Conservation (phyloP, 176 grass and related monocot species). For the Panicum miliaceum region DNA sequence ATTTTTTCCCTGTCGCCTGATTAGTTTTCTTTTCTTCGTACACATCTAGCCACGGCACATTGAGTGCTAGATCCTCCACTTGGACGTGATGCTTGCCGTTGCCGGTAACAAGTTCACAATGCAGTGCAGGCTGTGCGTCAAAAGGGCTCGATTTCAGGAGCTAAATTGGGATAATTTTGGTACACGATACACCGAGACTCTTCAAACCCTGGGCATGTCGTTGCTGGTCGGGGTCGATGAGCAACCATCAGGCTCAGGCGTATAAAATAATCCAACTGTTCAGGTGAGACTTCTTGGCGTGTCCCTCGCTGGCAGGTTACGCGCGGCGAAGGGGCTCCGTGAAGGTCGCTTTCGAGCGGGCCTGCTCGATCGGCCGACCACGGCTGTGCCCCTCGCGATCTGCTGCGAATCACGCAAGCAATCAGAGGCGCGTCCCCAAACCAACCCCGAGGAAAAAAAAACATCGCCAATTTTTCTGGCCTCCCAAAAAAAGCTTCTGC, state of each 20-base stretch:
- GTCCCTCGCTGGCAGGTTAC: background rate
- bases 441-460: background rate
- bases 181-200: background rate
- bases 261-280: background rate
- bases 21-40: background rate
- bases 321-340: background rate
- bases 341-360: conserved; percentile 25
- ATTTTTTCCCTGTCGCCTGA: background rate
- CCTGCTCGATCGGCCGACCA: conserved; percentile 10
- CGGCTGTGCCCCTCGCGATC: background rate
- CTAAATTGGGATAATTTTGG: background rate
- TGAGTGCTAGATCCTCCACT: background rate
- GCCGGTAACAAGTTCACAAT: background rate
- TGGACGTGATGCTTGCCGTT: background rate
- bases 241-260: background rate
- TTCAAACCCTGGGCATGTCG: no score
- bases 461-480: background rate
- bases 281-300: background rate
- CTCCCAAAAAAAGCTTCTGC: background rate
- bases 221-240: background rate
- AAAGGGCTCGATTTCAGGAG: background rate
- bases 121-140: no score
- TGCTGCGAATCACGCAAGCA: conserved; percentile 25
- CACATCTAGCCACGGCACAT: background rate
- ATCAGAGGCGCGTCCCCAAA: background rate